These are phyloP conservation scores for Pogostemon cablin DNA, from an alignment of 257 asterid genomes.

Conservation along the genomic window DNA sequence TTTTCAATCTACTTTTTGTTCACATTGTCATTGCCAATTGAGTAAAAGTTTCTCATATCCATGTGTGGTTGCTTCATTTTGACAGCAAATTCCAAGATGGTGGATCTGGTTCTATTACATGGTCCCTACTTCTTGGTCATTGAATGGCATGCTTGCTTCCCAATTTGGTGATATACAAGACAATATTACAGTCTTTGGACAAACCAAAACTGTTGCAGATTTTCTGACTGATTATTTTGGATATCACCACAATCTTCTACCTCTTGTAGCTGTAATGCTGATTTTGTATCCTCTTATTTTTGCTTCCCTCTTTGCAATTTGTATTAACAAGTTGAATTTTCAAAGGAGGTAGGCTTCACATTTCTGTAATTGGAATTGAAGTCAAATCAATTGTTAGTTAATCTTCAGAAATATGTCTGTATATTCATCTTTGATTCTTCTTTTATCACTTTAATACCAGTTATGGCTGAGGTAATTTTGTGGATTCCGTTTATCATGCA, in stretches of 20 bases:
- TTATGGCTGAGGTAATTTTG: too few relatives aligned
- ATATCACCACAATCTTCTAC: slow-evolving; percentile 46
- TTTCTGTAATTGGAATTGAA: not conserved
- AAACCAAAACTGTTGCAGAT: slow-evolving; percentile 41
- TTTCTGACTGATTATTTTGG: slow-evolving; percentile 61
- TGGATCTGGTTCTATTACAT: slow-evolving; percentile 59
- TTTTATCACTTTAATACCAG: too few relatives aligned
- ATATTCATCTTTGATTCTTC: too few relatives aligned
- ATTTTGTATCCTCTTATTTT: slow-evolving; percentile 46
- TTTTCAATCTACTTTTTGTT: not conserved
- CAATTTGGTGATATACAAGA: slow-evolving; percentile 57
- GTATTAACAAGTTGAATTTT: slow-evolving; percentile 56
- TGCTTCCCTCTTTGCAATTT: slow-evolving; percentile 51
- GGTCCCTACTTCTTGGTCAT: slow-evolving; percentile 63
- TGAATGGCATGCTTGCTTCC: slow-evolving; percentile 57
- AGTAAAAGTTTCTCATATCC: not conserved
- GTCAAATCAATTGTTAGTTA: too few relatives aligned
- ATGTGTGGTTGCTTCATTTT: not conserved
- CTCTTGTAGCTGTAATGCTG: slow-evolving; percentile 57
- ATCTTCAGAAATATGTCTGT: too few relatives aligned
- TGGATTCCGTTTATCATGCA: too few relatives aligned
- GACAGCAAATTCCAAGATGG: slow-evolving; percentile 67
- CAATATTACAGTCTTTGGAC: slow-evolving; percentile 52
- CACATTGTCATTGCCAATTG: too few relatives aligned
- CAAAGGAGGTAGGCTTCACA: slow-evolving; percentile 49